Evolutionary conservation across 1,139 yeast genomes (phyloP).

Genomic region (Spencermartinsiella ligniputridi): DNA sequence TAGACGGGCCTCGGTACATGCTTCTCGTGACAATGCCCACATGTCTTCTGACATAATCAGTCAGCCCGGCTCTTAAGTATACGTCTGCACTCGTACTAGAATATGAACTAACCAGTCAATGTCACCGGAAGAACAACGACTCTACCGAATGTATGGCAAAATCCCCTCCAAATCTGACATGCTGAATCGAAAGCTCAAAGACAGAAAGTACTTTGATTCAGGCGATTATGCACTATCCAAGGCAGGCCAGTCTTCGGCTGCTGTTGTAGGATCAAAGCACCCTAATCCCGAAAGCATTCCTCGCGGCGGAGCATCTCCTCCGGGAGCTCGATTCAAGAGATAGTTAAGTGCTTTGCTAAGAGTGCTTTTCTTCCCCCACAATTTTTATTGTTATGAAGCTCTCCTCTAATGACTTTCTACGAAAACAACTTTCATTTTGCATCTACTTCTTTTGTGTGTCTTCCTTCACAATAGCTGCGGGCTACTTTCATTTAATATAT

Average conservation of each 20-base stretch:
- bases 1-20: no score
- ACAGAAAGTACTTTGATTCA: constrained; percentile 90
- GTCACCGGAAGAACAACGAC: constrained; percentile 36
- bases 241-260: constrained; percentile 43
- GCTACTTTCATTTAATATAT: neutral
- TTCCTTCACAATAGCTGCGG: no score
- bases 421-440: no score
- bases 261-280: constrained; percentile 38
- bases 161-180: constrained; percentile 83
- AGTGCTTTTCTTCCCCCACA: neutral
- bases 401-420: no score
- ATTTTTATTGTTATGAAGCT: neutral
- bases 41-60: no score
- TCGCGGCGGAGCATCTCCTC: constrained; percentile 14
- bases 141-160: constrained; percentile 80
- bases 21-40: no score
- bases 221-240: constrained; percentile 96
- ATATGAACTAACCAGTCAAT: constrained; percentile 5
- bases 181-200: constrained; percentile 63
- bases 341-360: neutral
- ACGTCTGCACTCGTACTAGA: no score
- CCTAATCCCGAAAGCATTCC: constrained; percentile 42
- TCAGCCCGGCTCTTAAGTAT: no score
- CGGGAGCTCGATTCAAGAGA: neutral
- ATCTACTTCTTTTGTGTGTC: neutral